Conservation (phyloP, 257 asterid species). For the Solanum pimpinellifolium region DNA sequence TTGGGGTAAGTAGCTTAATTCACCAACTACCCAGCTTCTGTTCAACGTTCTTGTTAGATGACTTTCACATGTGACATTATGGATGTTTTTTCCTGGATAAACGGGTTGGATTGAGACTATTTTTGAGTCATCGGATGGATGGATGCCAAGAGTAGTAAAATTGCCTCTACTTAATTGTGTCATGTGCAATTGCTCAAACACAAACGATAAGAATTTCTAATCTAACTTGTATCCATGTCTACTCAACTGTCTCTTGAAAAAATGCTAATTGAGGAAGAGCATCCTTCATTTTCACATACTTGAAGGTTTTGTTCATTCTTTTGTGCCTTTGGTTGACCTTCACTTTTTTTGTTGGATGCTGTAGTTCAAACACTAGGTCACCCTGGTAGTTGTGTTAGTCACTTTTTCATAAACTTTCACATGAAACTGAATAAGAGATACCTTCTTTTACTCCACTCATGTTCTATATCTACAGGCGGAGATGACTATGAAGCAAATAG, state of each 20-base stretch:
- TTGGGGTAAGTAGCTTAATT: slow-evolving; percentile 54
- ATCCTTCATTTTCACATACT: neutral
- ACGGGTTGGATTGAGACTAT: neutral
- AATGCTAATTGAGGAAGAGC: neutral
- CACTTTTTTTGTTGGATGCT: neutral
- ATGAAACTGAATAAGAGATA: neutral
- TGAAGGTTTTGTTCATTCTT: neutral
- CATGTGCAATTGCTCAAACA: neutral
- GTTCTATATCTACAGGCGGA: slow-evolving; percentile 52
- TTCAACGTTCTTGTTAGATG: neutral
- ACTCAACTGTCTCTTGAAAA: neutral
- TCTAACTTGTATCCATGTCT: neutral
- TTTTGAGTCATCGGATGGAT: neutral
- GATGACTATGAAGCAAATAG: slow-evolving; percentile 84
- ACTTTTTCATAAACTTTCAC: neutral
- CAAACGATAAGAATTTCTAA: neutral
- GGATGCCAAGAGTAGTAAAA: neutral
- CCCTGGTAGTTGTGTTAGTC: neutral
- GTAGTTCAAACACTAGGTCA: neutral
- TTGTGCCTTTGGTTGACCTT: neutral
- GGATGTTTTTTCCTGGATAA: neutral
- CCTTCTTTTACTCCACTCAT: neutral
- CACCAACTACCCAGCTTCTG: neutral
- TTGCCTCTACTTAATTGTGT: neutral
- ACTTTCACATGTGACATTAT: neutral